Conservation (phyloP, 2,329 filamentous ascomycete species). For the Colletotrichum horii region DNA sequence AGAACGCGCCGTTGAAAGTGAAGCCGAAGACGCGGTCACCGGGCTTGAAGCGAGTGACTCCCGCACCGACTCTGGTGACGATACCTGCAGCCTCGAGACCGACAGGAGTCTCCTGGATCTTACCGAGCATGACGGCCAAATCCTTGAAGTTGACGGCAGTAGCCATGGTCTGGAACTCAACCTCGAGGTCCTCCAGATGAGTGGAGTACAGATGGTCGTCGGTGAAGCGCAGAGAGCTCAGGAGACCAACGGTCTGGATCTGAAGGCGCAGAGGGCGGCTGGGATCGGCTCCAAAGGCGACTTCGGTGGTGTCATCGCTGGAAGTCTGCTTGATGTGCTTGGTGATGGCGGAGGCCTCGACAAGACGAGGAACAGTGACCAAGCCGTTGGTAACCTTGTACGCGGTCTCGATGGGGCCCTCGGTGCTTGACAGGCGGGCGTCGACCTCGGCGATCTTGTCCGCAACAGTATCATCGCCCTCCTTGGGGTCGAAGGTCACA, state of each 20-base stretch:
- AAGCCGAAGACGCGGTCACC: conserved; percentile 32
- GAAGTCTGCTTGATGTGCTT: neutral
- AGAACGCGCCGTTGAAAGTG: conserved; percentile 23
- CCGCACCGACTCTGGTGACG: conserved; percentile 34
- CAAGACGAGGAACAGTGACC: conserved; percentile 17
- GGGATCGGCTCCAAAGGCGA: neutral
- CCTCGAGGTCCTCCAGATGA: neutral
- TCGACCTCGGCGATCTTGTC: neutral
- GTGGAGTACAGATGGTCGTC: conserved; percentile 18
- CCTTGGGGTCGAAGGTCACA: neutral
- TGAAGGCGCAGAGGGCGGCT: conserved; percentile 23
- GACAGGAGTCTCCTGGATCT: conserved; percentile 26
- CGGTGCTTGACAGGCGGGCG: neutral
- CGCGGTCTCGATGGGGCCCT: neutral
- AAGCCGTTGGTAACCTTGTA: neutral
- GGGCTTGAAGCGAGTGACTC: conserved; percentile 29
- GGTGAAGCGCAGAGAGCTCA: conserved; percentile 28
- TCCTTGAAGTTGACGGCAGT: conserved; percentile 32
- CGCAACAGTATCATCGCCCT: neutral
- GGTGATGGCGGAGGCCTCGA: conserved; percentile 20
- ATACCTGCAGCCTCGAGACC: conserved; percentile 37
- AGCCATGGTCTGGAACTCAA: conserved; percentile 31
- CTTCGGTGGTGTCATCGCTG: conserved; percentile 7
- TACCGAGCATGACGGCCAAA: conserved; percentile 29
- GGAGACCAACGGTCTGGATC: conserved; percentile 24